phyloP scores from a whole-genome alignment of 2,329 filamentous ascomycete genomes.

The Fusarium caatingaense region DNA sequence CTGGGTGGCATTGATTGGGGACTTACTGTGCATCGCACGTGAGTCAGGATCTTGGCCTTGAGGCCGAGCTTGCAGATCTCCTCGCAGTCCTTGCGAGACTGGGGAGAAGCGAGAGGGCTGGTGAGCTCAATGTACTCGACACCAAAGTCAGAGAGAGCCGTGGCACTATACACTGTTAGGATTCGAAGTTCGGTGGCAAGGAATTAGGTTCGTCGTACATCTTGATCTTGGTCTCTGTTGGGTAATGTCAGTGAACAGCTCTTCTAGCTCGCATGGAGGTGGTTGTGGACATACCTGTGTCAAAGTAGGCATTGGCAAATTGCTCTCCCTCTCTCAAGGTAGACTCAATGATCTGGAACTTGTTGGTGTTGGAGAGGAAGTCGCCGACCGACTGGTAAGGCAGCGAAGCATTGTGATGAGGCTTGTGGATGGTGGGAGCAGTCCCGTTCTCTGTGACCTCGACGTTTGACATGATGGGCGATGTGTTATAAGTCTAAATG shows the following conservation, averaged over 20 bases:
- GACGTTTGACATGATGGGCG: conserved; percentile 9
- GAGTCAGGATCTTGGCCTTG: conserved; percentile 64
- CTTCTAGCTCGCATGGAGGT: too few relatives aligned
- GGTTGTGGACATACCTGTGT: background rate
- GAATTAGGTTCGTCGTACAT: conserved; percentile 17
- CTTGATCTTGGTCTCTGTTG: conserved; percentile 44
- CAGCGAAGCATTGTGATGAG: conserved; percentile 10
- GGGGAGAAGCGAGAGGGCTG: conserved; percentile 74
- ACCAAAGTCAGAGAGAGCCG: conserved; percentile 65
- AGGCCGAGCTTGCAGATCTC: conserved; percentile 94
- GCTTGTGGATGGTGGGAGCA: conserved; percentile 8
- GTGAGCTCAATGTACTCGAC: conserved; percentile 73
- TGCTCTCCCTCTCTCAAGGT: conserved; percentile 45
- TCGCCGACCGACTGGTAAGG: conserved; percentile 29
- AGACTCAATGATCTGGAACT: conserved; percentile 43
- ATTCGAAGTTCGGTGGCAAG: background rate
- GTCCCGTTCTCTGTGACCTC: conserved; percentile 3
- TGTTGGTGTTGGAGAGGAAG: conserved; percentile 36
- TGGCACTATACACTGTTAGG: conserved; percentile 9
- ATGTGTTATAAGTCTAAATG: background rate
- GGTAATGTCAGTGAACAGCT: conserved; percentile 56
- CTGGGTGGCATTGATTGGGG: background rate
- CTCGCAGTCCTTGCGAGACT: conserved; percentile 87
- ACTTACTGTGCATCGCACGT: conserved; percentile 20
- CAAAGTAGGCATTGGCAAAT: conserved; percentile 71